A percentile compares a stretch with the other conserved stretches of the same genome.
Evolutionary conservation across 2,329 filamentous ascomycete species (phyloP).

Genomic region (Monosporascus sp.): DNA sequence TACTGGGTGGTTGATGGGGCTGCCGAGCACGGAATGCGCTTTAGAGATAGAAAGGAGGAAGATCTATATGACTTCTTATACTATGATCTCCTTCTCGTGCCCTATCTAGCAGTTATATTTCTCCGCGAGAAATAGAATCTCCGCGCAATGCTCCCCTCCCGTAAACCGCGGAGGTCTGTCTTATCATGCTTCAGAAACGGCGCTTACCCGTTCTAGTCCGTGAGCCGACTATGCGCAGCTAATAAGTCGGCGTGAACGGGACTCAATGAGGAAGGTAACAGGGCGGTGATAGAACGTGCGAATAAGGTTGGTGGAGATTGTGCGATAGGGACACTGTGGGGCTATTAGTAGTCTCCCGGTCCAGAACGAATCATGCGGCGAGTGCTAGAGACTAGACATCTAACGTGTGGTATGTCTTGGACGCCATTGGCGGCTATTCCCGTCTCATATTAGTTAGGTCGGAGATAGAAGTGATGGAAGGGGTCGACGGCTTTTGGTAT

Average conservation of each 20-base stretch:
- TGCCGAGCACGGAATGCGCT: constrained; percentile 1
- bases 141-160: not conserved
- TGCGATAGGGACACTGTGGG: constrained; percentile 6
- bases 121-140: not conserved
- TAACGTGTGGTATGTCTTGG: not conserved
- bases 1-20: not conserved
- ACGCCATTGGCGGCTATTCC: not conserved
- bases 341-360: not conserved
- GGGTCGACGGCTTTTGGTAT: no score
- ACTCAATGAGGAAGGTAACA: constrained; percentile 19
- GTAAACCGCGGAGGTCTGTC: not conserved
- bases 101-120: not conserved
- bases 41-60: not conserved
- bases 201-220: constrained; percentile 12
- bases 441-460: no score
- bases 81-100: not conserved
- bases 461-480: no score
- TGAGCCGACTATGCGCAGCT: constrained; percentile 11
- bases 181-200: constrained; percentile 1
- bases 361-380: not conserved
- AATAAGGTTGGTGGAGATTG: constrained; percentile 19
- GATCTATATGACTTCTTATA: not conserved
- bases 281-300: constrained; percentile 14
- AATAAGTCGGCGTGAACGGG: constrained; percentile 1
- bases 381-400: not conserved